Base-by-base conservation (phyloP, 208 protist genomes). In the Leishmania aethiopica region DNA sequence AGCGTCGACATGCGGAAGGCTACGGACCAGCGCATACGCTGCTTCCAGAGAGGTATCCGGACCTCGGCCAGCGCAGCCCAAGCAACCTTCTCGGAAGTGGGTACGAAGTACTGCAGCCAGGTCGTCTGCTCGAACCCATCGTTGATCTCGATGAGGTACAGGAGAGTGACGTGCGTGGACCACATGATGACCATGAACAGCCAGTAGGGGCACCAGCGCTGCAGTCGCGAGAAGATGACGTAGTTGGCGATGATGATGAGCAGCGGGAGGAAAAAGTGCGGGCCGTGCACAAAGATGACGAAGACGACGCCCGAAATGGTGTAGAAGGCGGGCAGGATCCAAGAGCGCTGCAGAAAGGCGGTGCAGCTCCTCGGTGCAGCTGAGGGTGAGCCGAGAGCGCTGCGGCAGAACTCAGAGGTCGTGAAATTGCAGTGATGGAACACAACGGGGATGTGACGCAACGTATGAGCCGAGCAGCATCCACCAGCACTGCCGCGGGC, bases 1-100 rank as follows among this genome's bases (percentile, higher is more conserved):
- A 98, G 86, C 59, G 92, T 86, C 22, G 85, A 81, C 83, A 98
- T 90, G 80, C 97, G 97, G 40, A 86, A 94, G 13, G 87, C 79
- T 35, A 91, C 78, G 45, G 85, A 80, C 95, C 97, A 99, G 11
- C 84, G 84, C 59, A 94, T 78, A 11, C 47, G 40, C 15, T 51
- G 55, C 1, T 7, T 0, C 87, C 86, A 90, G 10, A 78, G 75
- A 13, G 81, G 80, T n/a, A 47, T 19, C 55, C 40, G 10, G 11
- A 15, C 11, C 47, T 51, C 47, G 11, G 47, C 47, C 47, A 51
- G 11, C 11, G 4, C 47, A 51, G 47, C 47, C 10, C 47, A 13
- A 40, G 37, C 37, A n/a, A 51, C 13, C 49, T 51, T 51, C 49
- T 51, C 8, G 49, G 49, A 17, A 51, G 49, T 51, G 49, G 49